These are phyloP conservation scores for Lepidium didymum DNA, from an alignment of 345 rosid species.

Conservation along the genomic window DNA sequence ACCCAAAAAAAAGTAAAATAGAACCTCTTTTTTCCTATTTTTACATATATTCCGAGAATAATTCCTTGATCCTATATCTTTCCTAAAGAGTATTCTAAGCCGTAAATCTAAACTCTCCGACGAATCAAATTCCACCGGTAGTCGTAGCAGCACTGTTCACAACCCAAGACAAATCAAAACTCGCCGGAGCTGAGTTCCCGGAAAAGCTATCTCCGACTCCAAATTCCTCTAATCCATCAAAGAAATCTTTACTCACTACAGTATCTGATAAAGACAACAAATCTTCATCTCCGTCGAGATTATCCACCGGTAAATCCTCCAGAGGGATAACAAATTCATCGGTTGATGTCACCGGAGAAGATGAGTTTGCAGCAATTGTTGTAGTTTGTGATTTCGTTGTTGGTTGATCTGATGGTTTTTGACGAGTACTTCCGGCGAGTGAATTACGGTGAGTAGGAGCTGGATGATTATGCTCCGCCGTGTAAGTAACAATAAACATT, in stretches of 20 bases:
- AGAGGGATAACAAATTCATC: constrained; percentile 30
- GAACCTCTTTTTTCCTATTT: constrained; percentile 8
- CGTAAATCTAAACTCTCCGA: background rate
- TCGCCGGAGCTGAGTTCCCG: constrained; percentile 45
- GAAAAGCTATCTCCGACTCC: constrained; percentile 39
- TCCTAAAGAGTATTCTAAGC: constrained; percentile 27
- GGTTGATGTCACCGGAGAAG: constrained; percentile 52
- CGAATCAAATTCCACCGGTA: constrained; percentile 38
- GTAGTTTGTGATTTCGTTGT: constrained; percentile 24
- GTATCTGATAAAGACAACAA: constrained; percentile 45
- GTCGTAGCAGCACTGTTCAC: constrained; percentile 37
- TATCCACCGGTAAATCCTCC: constrained; percentile 45
- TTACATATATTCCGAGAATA: constrained; percentile 20
- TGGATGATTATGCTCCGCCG: constrained; percentile 92
- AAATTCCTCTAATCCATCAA: constrained; percentile 66
- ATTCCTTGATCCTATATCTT: constrained; percentile 15
- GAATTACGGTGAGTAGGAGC: constrained; percentile 94
- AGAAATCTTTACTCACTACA: constrained; percentile 76
- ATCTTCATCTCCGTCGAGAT: constrained; percentile 54
- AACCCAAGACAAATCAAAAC: constrained; percentile 49
- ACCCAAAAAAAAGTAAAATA: background rate
- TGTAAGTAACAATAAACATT: constrained; percentile 86
- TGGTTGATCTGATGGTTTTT: constrained; percentile 42
- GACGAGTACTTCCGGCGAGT: constrained; percentile 90
- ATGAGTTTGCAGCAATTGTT: constrained; percentile 33